Conservation (phyloP, 176 grass and related monocot genomes). For the Calamus simplicifolius region DNA sequence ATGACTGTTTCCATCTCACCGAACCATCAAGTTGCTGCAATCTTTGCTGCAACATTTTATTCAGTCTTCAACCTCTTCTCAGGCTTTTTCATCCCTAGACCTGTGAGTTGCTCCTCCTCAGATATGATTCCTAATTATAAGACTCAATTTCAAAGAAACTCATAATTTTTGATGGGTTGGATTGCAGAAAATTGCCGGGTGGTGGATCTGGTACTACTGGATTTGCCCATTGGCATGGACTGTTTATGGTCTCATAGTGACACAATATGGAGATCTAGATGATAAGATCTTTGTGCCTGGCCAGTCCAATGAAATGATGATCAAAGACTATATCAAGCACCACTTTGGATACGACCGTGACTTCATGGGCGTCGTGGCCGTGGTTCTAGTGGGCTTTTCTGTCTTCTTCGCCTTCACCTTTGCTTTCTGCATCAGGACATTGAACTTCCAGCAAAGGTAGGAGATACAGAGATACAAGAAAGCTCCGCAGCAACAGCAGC, state of each 20-base stretch:
- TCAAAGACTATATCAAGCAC: slow-evolving; percentile 64
- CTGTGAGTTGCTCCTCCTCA: slow-evolving; percentile 41
- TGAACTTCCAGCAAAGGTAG: slow-evolving; percentile 94
- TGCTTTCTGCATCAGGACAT: slow-evolving; percentile 73
- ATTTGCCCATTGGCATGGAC: slow-evolving; percentile 96
- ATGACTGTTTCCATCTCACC: slow-evolving; percentile 60
- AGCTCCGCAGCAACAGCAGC: not conserved
- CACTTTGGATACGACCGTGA: slow-evolving; percentile 65
- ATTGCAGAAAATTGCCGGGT: slow-evolving; percentile 79
- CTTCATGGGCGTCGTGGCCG: slow-evolving; percentile 69
- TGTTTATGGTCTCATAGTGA: slow-evolving; percentile 93
- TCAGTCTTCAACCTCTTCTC: slow-evolving; percentile 99
- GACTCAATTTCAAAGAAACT: not conserved
- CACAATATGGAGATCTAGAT: slow-evolving; percentile 81
- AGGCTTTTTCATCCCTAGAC: slow-evolving; percentile 90
- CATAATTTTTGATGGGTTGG: slow-evolving; percentile 16
- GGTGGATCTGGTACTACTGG: slow-evolving; percentile 99
- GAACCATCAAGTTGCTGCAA: slow-evolving; percentile 88
- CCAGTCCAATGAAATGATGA: not conserved
- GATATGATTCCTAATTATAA: no score
- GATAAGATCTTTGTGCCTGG: slow-evolving; percentile 39
- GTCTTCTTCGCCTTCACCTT: slow-evolving; percentile 86
- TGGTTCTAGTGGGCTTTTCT: slow-evolving; percentile 59
- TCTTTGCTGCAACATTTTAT: slow-evolving; percentile 85
- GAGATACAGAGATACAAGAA: not conserved